Evolutionary conservation across 108 stramenopile genomes (phyloP), one percentile per base, ranked within the genome.

Genomic region (Craspedostauros australis): DNA sequence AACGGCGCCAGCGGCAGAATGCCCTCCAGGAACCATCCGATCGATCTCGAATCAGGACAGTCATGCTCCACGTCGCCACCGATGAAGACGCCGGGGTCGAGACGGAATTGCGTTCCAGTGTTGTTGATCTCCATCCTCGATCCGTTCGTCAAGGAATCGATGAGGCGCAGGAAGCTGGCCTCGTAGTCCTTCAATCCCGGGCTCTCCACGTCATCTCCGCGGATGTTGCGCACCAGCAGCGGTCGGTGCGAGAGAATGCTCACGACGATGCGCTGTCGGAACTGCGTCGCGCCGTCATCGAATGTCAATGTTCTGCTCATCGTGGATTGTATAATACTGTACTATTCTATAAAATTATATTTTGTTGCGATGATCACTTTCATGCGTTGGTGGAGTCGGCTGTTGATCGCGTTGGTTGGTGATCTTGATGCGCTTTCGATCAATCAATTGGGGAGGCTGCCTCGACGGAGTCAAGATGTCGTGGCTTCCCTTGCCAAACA

Each of bases 1-100:
- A 98, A 98, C 1, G 93, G 78, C 7, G 95, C 95, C 59, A 99
- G 56, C 21, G 95, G 95, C 30, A 98, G 41, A 21, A 99, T 80
- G 39, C 93, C 99, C 59, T 98, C 96, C 31, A 99, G 54, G 55
- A 95, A 98, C 96, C 96, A 99, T 12, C 96, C 96, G 31, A 98
- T 76, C 41, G 80, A 73, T 56, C 85, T 54, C 31, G 71, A 54
- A 18, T 70, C 44, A 18, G 85, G 66, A 75, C 97, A 97, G 36
- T 84, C 79, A 70, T 99, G 97, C 34, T 77, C 68, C 4, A 93
- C 50, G 2, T 68, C 59, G 18, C 99, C 99, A 7, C 97, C 97
- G 42, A 82, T 36, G 54, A 99, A 50, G 28, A 94, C 73, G 22
- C 99, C 99, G 5, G 99, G 99, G 24, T 63, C 62, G 50, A 96